These are phyloP conservation scores for Massarina eburnea DNA, from an alignment of 2,329 filamentous ascomycete species.

Conservation along the genomic window DNA sequence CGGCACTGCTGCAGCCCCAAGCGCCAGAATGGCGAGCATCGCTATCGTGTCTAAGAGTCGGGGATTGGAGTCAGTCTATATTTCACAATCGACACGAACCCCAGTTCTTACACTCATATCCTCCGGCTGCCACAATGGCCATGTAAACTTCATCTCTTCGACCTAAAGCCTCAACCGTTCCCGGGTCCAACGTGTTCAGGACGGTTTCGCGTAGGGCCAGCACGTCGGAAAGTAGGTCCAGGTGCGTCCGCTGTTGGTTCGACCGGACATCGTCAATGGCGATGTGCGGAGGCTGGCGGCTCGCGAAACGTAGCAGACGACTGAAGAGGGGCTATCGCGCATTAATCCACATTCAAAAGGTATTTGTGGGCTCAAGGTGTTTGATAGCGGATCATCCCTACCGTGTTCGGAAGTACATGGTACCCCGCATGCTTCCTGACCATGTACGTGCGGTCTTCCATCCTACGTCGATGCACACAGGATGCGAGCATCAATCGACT, in stretches of 20 bases:
- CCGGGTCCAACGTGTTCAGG: constrained; percentile 27
- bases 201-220: constrained; percentile 46
- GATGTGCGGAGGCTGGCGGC: constrained; percentile 34
- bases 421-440: constrained; percentile 30
- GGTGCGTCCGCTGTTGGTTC: constrained; percentile 41
- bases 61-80: too few species aligned
- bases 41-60: too few species aligned
- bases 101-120: too few species aligned
- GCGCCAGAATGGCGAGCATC: constrained; percentile 50
- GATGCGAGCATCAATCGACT: constrained; percentile 7
- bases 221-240: constrained; percentile 50
- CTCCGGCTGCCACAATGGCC: constrained; percentile 48
- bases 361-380: not conserved
- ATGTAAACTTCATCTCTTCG: constrained; percentile 47
- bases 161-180: constrained; percentile 30
- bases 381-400: constrained; percentile 11
- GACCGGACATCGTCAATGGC: constrained; percentile 46
- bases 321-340: constrained; percentile 42
- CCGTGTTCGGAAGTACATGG: constrained; percentile 35
- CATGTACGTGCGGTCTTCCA: constrained; percentile 32
- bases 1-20: constrained; percentile 52
- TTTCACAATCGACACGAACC: too few species aligned
- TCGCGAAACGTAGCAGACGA: constrained; percentile 45
- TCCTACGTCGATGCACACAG: constrained; percentile 6
- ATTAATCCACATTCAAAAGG: constrained; percentile 5